Percentiles rank a stretch among this genome's conserved stretches.
Conservation (phyloP, 2,329 filamentous ascomycete genomes). For the Fusarium camptoceras region DNA sequence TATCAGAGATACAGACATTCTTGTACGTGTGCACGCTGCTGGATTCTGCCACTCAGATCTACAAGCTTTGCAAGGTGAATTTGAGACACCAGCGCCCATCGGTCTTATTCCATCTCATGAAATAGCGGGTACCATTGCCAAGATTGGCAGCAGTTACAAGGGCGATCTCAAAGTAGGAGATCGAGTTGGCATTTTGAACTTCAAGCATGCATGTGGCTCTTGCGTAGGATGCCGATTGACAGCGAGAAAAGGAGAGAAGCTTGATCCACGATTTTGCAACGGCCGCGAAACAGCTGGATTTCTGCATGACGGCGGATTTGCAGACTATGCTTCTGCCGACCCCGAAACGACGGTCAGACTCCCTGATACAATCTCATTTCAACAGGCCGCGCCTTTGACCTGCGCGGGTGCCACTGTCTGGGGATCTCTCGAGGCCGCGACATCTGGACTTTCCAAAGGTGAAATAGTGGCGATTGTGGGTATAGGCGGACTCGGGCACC, state of each 20-base stretch:
- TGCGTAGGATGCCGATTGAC: slow-evolving; percentile 12
- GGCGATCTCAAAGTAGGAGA: slow-evolving; percentile 5
- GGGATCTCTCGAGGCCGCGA: slow-evolving; percentile 7
- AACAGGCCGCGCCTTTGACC: slow-evolving; percentile 11
- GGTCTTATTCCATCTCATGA: slow-evolving; percentile 18
- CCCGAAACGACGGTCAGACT: not conserved
- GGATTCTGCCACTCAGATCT: slow-evolving; percentile 23
- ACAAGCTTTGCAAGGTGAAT: slow-evolving; percentile 16
- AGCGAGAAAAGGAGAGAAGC: not conserved
- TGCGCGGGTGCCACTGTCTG: slow-evolving; percentile 19
- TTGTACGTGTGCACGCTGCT: slow-evolving; percentile 6
- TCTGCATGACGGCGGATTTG: slow-evolving; percentile 13
- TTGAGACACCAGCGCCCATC: slow-evolving; percentile 17
- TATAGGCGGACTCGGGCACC: slow-evolving; percentile 6
- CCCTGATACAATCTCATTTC: not conserved
- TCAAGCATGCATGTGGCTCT: slow-evolving; percentile 9
- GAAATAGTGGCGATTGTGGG: slow-evolving; percentile 4
- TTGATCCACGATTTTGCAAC: slow-evolving; percentile 13
- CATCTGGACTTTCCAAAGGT: not conserved
- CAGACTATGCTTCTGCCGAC: slow-evolving; percentile 9
- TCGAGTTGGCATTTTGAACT: slow-evolving; percentile 15
- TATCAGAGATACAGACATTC: slow-evolving; percentile 8
- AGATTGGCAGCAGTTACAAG: not conserved
- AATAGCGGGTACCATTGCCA: not conserved
- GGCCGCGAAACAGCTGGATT: slow-evolving; percentile 9